phyloP scores from a whole-genome alignment of 495 filamentous ascomycete species.

The Collariella sp. region DNA sequence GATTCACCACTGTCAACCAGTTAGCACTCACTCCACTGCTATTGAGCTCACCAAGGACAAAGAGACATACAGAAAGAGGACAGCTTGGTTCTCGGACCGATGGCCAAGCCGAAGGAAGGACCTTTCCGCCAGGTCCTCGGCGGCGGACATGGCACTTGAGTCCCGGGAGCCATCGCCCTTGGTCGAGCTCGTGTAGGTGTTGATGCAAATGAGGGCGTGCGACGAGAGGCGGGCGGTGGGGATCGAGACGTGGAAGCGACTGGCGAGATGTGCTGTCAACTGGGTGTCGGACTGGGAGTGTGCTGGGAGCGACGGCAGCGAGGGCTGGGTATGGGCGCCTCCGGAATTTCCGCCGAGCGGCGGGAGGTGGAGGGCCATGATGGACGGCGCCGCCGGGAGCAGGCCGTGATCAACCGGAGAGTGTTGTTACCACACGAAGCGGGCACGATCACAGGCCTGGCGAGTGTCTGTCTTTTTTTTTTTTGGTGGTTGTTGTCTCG shows the following conservation, averaged over 20 bases:
- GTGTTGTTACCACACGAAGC: neutral
- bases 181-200: conserved; percentile 82
- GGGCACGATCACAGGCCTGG: neutral
- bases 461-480: neutral
- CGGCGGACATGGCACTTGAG: conserved; percentile 77
- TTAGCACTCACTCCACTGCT: conserved; percentile 15
- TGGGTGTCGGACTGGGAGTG: conserved; percentile 96
- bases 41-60: conserved; percentile 31
- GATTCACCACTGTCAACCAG: conserved; percentile 67
- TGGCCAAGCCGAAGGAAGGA: conserved; percentile 80
- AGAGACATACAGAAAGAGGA: conserved; percentile 92
- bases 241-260: conserved; percentile 83
- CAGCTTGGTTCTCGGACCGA: conserved; percentile 83
- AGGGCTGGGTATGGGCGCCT: conserved; percentile 77
- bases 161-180: conserved; percentile 86
- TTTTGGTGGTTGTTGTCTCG: neutral
- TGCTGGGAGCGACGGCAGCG: conserved; percentile 74
- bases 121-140: conserved; percentile 78
- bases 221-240: conserved; percentile 83
- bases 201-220: conserved; percentile 80
- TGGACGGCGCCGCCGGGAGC: conserved; percentile 19
- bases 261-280: conserved; percentile 89
- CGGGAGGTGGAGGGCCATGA: conserved; percentile 41
- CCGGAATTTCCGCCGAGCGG: conserved; percentile 36
- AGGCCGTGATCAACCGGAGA: conserved; percentile 10